Percentiles rank a stretch among this genome's conserved stretches.
These are phyloP conservation scores for Cryptococcus amylolentus DNA, from an alignment of 1,284 basidiomycete genomes.

Conservation along the genomic window DNA sequence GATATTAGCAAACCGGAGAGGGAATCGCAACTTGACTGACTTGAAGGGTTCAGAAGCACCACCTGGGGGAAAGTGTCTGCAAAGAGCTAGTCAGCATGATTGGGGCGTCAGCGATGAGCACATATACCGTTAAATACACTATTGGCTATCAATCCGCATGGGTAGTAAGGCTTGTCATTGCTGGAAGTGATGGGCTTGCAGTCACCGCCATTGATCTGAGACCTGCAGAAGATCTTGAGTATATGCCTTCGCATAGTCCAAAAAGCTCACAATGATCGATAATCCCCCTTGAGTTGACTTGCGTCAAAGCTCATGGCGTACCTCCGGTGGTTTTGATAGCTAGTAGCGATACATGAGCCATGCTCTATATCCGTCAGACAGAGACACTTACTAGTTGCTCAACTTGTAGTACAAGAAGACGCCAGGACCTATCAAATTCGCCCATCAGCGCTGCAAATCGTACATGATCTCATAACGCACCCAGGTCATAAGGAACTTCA, in stretches of 20 bases:
- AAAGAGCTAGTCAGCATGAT: not conserved
- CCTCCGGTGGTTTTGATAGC: slow-evolving; percentile 95
- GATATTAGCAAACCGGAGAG: not conserved
- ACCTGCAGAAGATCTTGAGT: slow-evolving; percentile 17
- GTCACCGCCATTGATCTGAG: slow-evolving; percentile 65
- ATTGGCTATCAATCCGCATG: slow-evolving; percentile 97
- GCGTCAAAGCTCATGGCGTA: slow-evolving; percentile 91
- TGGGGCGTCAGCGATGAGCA: not conserved
- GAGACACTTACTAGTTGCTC: slow-evolving; percentile 64
- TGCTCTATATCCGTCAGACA: not conserved
- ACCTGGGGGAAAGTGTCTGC: slow-evolving; percentile 75
- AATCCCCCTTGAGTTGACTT: slow-evolving; percentile 77
- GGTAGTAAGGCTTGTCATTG: slow-evolving; percentile 67
- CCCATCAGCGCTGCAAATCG: not conserved
- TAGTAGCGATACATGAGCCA: slow-evolving; percentile 8
- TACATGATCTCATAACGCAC: slow-evolving; percentile 14
- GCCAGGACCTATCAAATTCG: slow-evolving; percentile 52
- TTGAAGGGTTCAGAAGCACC: slow-evolving; percentile 56
- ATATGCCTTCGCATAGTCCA: not conserved
- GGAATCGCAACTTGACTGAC: slow-evolving; percentile 17
- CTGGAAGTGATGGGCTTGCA: slow-evolving; percentile 80
- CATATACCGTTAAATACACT: slow-evolving; percentile 88
- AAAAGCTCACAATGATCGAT: slow-evolving; percentile 29
- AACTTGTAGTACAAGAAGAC: slow-evolving; percentile 97
- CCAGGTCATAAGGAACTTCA: slow-evolving; percentile 72